Conservation (phyloP, 108 stramenopile genomes). For the Skeletonema marinoi region DNA sequence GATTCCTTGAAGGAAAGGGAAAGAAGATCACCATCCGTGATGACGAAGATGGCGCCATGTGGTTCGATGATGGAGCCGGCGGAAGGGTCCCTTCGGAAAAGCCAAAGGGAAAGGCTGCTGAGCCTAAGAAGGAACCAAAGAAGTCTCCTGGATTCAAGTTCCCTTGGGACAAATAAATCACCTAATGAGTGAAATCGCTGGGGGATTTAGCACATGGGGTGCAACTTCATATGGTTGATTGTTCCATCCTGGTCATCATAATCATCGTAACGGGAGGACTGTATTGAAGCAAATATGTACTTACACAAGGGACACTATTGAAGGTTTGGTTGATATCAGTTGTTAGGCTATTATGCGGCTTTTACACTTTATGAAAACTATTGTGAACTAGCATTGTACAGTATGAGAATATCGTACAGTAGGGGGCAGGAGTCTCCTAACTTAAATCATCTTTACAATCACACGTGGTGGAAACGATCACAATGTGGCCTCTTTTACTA, state of each 20-base stretch:
- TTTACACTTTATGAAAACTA: neutral
- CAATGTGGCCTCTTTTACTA: neutral
- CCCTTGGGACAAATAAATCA: constrained; percentile 46
- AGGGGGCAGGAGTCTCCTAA: constrained; percentile 5
- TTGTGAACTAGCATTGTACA: constrained; percentile 2
- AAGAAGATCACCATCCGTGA: constrained; percentile 56
- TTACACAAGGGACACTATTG: neutral
- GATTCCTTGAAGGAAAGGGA: constrained; percentile 51
- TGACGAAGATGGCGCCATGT: constrained; percentile 61
- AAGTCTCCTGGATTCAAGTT: constrained; percentile 30
- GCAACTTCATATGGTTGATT: neutral
- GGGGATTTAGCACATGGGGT: neutral
- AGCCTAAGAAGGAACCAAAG: constrained; percentile 41
- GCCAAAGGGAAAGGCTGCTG: constrained; percentile 37
- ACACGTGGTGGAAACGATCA: neutral
- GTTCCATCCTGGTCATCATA: neutral
- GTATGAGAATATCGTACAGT: neutral
- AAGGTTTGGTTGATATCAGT: neutral
- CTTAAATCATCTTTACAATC: constrained; percentile 12
- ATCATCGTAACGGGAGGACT: neutral
- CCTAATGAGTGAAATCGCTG: neutral
- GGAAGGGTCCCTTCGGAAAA: constrained; percentile 15
- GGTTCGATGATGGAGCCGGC: constrained; percentile 47
- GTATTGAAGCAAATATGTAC: neutral
- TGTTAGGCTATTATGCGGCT: neutral